Conservation (phyloP, 2,329 filamentous ascomycete species). For the Hymenoscyphus fructigenus region DNA sequence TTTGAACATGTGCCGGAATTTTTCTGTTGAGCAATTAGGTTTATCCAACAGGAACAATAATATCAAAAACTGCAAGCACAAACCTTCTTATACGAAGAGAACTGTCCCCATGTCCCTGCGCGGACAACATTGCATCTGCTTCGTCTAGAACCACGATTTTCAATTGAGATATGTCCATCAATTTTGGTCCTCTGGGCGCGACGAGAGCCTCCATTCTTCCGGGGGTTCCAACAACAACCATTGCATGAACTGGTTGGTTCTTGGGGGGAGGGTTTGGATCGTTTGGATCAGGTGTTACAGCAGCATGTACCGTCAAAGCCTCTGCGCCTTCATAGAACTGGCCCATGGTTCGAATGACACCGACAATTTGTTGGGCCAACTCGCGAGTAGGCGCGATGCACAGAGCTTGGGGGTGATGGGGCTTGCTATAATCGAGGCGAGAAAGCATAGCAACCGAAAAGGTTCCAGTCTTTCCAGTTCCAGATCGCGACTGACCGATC, state of each 20-base stretch:
- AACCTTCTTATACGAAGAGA: slow-evolving; percentile 86
- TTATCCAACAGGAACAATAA: neutral
- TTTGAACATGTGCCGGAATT: slow-evolving; percentile 74
- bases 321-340: slow-evolving; percentile 62
- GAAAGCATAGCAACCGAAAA: slow-evolving; percentile 92
- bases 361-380: slow-evolving; percentile 89
- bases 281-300: slow-evolving; percentile 49
- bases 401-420: slow-evolving; percentile 76
- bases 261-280: slow-evolving; percentile 60
- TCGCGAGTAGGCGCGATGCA: slow-evolving; percentile 91
- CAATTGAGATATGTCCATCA: slow-evolving; percentile 66
- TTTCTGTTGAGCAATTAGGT: slow-evolving; percentile 50
- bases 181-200: slow-evolving; percentile 59
- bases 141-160: slow-evolving; percentile 90
- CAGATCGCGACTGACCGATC: slow-evolving; percentile 98
- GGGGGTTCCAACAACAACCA: slow-evolving; percentile 88
- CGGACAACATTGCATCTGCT: slow-evolving; percentile 98
- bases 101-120: slow-evolving; percentile 92
- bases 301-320: slow-evolving; percentile 73
- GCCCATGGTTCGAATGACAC: slow-evolving; percentile 80
- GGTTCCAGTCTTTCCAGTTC: slow-evolving; percentile 95
- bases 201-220: slow-evolving; percentile 90
- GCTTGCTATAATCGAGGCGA: slow-evolving; percentile 72
- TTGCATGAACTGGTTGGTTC: slow-evolving; percentile 69
- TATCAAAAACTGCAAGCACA: slow-evolving; percentile 35